Base-by-base conservation (phyloP, 169 alveolate genomes). In the Plasmodium cynomolgi region DNA sequence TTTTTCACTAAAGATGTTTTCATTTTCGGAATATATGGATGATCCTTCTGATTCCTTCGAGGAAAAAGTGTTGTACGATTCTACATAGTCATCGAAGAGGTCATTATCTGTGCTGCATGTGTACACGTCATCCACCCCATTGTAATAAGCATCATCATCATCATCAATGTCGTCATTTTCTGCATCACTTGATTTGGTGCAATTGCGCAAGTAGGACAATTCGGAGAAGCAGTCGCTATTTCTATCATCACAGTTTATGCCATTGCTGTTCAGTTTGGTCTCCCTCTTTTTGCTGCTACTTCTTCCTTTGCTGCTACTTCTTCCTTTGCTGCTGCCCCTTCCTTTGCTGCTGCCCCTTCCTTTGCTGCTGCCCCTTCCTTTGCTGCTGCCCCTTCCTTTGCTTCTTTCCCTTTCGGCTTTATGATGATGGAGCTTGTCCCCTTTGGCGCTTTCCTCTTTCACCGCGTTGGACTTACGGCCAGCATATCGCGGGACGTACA, bases 1-100 rank as follows among this genome's bases (percentile, higher is more conserved):
- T 84, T 86, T 86, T 92, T 80, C 86, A 72, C 54, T 39, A 82
- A 71, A 81, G 23, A 92, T 81, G 79, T 73, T 81, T 73, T 84
- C 91, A 58, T 58, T 58, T 56, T 50, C 93, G 8, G 93, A 81
- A 74, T 44, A n/a, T 9, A 83, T n/a, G 37, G 62, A 82, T 39
- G 93, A 50, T 9, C 47, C 62, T 11, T 84, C 83, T 34, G 84
- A 86, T 3, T n/a, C 82, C 81, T 23, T 75, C 8, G 83, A 91
- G 15, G 84, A 84, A 34, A 62, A 58, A 33, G 50, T 81, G 72
- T 72, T 72, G 37, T 84, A 23, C 31, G 80, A 31, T 74, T 77
- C 41, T 68, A 1, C 77, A 26, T 7, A 20, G 5, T 68, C 77
- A 68, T 68, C 41, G n/a, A 68, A 68, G 15, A 68, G 17, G 37